Conservation (phyloP, 2,329 filamentous ascomycete genomes). For the Phyllosticta capitalensis region DNA sequence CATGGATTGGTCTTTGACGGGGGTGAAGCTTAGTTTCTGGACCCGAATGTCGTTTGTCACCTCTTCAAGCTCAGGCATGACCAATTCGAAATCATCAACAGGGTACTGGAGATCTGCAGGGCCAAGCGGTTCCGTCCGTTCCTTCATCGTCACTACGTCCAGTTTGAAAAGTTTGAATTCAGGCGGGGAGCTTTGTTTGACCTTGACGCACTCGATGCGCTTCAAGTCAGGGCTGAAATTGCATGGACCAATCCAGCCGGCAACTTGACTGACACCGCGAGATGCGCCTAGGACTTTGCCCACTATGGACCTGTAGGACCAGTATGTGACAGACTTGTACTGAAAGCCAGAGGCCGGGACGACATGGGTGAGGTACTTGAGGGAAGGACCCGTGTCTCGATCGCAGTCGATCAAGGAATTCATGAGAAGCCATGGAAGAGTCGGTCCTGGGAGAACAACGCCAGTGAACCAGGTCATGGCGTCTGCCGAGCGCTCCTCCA, state of each 20-base stretch:
- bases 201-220: slow-evolving; percentile 59
- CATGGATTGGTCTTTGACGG: slow-evolving; percentile 29
- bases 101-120: slow-evolving; percentile 53
- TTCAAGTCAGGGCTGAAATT: slow-evolving; percentile 57
- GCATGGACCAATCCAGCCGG: slow-evolving; percentile 66
- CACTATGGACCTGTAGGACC: slow-evolving; percentile 61
- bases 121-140: slow-evolving; percentile 60
- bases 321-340: slow-evolving; percentile 69
- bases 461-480: slow-evolving; percentile 71
- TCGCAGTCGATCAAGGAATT: slow-evolving; percentile 69
- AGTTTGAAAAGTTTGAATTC: slow-evolving; percentile 45
- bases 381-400: slow-evolving; percentile 54
- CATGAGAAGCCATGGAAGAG: slow-evolving; percentile 68
- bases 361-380: slow-evolving; percentile 59
- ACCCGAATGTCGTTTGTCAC: slow-evolving; percentile 58
- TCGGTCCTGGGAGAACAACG: slow-evolving; percentile 59
- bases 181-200: slow-evolving; percentile 51
- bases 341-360: slow-evolving; percentile 65
- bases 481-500: slow-evolving; percentile 57
- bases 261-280: slow-evolving; percentile 60
- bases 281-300: slow-evolving; percentile 60
- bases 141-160: slow-evolving; percentile 56
- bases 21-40: slow-evolving; percentile 54
- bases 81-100: slow-evolving; percentile 57
- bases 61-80: slow-evolving; percentile 48